A percentile compares a stretch with the other conserved stretches of the same genome.
These are phyloP conservation scores for Panaeolus papilionaceus DNA, from an alignment of 768 basidiomycete species.

Conservation along the genomic window DNA sequence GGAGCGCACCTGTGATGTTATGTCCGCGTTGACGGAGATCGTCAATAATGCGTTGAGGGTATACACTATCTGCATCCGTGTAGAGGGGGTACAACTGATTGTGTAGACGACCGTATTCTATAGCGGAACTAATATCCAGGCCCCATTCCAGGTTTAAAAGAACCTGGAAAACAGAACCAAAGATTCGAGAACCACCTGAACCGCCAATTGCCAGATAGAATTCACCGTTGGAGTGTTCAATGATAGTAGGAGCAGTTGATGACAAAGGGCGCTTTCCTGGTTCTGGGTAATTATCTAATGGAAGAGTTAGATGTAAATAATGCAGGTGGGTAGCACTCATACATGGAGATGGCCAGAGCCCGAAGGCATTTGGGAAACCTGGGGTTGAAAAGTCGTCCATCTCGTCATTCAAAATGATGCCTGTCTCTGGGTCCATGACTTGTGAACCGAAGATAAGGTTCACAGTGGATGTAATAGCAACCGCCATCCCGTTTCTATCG, in stretches of 20 bases:
- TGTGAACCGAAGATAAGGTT: constrained; percentile 90
- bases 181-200: constrained; percentile 88
- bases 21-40: constrained; percentile 71
- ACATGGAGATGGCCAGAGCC: constrained; percentile 85
- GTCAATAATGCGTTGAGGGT: constrained; percentile 61
- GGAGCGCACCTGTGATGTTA: constrained; percentile 62
- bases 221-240: constrained; percentile 77
- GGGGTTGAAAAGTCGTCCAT: constrained; percentile 96
- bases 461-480: constrained; percentile 86
- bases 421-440: constrained; percentile 87
- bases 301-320: background rate
- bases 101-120: constrained; percentile 87
- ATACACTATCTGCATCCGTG: constrained; percentile 67
- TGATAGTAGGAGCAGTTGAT: constrained; percentile 80
- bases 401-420: constrained; percentile 91
- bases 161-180: constrained; percentile 79
- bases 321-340: constrained; percentile 27
- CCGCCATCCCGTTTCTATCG: constrained; percentile 88
- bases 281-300: constrained; percentile 84
- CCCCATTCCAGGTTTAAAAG: constrained; percentile 85
- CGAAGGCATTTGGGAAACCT: constrained; percentile 83
- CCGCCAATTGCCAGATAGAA: constrained; percentile 82
- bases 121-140: constrained; percentile 75
- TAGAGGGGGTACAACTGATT: constrained; percentile 79
- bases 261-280: constrained; percentile 91